Base-by-base conservation (phyloP, 495 filamentous ascomycete genomes). In the Hypoxylon rickii region DNA sequence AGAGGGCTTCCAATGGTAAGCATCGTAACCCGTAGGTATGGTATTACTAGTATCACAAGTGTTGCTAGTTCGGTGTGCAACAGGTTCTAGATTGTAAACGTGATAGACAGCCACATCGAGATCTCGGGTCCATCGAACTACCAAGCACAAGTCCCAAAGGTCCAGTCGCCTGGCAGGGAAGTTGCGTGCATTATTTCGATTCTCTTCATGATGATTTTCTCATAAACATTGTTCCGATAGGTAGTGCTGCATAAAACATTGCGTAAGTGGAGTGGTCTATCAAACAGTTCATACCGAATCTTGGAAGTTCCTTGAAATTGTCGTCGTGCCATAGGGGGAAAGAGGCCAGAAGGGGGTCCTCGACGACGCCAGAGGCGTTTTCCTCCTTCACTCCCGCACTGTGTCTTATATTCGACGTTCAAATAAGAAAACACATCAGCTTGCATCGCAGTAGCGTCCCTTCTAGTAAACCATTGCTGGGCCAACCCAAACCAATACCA, bases 151-250 rank as follows among this genome's bases (percentile, higher is more conserved):
- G 17, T 55, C 6, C 7, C n/a, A 22, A 8, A 33, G 45, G 44
- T 29, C 59, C 44, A 38, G 43, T 38, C 32, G 32, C 47, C 18
- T 50, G 53, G 53, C 52, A 48, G 43, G 40, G 15, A 29, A 45
- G 49, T 58, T 36, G 43, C 59, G 40, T 58, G 53, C 47, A 57
- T 63, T 63, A 54, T 51, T 62, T 37, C 24, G 10, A 10, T 29
- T 29, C 24, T 22, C 38, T 38, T 57, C n/a, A n/a, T n/a, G n/a
- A 58, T 58, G 58, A 61, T 53, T 37, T 50, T 50, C 59, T 63
- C 53, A 51, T 57, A 32, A 62, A 63, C 44, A 44, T 63, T 61
- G 51, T 63, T 63, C 59, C 59, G 53, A 63, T 63, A 63, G 59
- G 58, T 36, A 53, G 21, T 19, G 40, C 44, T 58, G 59, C 53